phyloP scores from a whole-genome alignment of 139 green algal genomes.

The Tetraselmis striata region DNA sequence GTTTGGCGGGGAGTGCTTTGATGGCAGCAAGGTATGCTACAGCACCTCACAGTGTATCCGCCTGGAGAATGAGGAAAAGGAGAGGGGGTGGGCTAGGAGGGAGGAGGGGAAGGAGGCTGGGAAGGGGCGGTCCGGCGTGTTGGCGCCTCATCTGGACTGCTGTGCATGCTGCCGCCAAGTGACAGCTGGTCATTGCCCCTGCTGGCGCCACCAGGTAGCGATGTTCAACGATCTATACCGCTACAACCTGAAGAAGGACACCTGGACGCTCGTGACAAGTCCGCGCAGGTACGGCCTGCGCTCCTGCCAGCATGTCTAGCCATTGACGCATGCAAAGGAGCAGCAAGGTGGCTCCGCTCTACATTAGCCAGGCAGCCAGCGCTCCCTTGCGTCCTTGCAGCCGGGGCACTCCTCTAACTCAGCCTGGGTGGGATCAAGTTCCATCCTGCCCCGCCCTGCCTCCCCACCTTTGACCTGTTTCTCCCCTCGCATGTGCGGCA shows the following conservation, averaged over 20 bases:
- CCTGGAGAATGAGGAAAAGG: no score
- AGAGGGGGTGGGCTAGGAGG: no score
- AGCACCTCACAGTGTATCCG: no score
- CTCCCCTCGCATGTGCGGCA: slow-evolving; percentile 12
- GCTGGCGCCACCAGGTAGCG: slow-evolving; percentile 73
- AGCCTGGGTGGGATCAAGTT: not conserved
- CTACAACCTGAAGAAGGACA: slow-evolving; percentile 64
- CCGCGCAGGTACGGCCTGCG: slow-evolving; percentile 55
- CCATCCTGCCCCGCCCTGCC: not conserved
- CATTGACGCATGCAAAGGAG: no score
- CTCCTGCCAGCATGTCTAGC: not conserved
- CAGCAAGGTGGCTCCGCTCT: no score
- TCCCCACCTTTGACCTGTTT: slow-evolving; percentile 7
- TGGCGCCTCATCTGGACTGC: no score
- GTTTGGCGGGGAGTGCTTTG: slow-evolving; percentile 87
- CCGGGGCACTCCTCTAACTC: not conserved
- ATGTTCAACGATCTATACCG: slow-evolving; percentile 87
- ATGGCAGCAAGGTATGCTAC: slow-evolving; percentile 41
- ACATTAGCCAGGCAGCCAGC: no score
- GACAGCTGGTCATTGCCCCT: no score
- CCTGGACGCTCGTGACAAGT: slow-evolving; percentile 57
- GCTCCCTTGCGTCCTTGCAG: not conserved
- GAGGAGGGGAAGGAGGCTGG: no score
- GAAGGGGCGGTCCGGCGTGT: no score
- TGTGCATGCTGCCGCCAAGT: no score